Evolutionary conservation across 2,329 filamentous ascomycete genomes (phyloP), one percentile per base, ranked within the genome.

Genomic region (Fusarium sambucinum): DNA sequence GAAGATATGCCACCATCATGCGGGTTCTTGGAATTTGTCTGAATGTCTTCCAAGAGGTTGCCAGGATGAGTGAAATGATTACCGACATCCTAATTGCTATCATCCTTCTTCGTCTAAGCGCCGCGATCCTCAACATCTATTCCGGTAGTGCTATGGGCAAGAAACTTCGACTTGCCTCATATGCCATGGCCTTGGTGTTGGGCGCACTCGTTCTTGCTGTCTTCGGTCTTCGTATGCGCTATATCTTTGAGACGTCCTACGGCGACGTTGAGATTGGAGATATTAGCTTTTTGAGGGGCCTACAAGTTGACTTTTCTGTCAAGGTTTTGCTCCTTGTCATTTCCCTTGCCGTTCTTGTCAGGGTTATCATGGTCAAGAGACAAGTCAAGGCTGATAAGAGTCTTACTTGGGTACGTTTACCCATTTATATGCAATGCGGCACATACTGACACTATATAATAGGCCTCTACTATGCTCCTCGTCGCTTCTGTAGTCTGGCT

Each of bases 381-480:
- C 57, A 66, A 6, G 59, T 53, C 3, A 55, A 38, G 10, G 32
- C 59, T 2, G 68, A 75, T 12, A 63, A 45, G 37, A 56, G 47
- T 4, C 45, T 75, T 0, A 37, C 55, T 16, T 59, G 12, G 46
- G 46, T 50, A 19, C 14, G 32, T 37, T 17, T 16, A 6, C 10
- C 5, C 2, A 7, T 5, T 4, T 17, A n/a, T 9, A 33, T 3
- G 11, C 3, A n/a, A 35, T 3, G 30, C 12, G 8, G 10, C 17
- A 38, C 14, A 8, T 50, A 9, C 32, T 50, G 11, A 50, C 30
- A n/a, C 13, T 9, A 16, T 4, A n/a, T 30, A 12, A 4, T 21
- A 77, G 74, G 54, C 69, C 12, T 67, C 69, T 6, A 70, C 45
- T 9, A 71, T 71, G 44, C 62, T 77, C 12, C 55, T 77, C 14